Conservation (phyloP, 352 stramenopile species). For the Phytophthora gonapodyides region DNA sequence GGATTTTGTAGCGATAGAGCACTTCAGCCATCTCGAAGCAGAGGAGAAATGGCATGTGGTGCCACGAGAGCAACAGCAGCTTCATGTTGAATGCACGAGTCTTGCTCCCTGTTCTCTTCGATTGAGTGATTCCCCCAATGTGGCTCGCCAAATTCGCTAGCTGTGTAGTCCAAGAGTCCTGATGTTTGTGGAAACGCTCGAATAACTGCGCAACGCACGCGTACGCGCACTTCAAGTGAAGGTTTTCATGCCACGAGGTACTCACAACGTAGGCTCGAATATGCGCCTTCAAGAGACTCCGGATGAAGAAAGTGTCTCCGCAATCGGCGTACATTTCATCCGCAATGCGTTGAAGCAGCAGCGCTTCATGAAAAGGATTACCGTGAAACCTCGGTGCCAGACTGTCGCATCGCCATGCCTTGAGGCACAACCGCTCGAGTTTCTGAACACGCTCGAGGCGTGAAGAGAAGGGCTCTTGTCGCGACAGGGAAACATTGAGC, state of each 20-base stretch:
- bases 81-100: conserved; percentile 25
- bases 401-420: conserved; percentile 60
- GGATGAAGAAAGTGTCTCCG: conserved; percentile 59
- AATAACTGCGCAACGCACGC: conserved; percentile 38
- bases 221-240: conserved; percentile 46
- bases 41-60: conserved; percentile 59
- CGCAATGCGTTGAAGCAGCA: conserved; percentile 63
- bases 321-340: conserved; percentile 45
- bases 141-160: conserved; percentile 17
- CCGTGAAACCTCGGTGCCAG: conserved; percentile 39
- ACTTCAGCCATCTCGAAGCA: conserved; percentile 71
- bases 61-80: conserved; percentile 55
- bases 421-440: conserved; percentile 67
- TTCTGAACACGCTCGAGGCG: conserved; percentile 55
- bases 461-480: conserved; percentile 42
- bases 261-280: conserved; percentile 46
- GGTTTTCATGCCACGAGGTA: conserved; percentile 31
- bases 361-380: conserved; percentile 52
- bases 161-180: conserved; percentile 15
- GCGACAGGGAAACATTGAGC: conserved; percentile 36
- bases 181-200: conserved; percentile 37
- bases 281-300: conserved; percentile 55
- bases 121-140: conserved; percentile 4
- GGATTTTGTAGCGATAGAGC: conserved; percentile 46
- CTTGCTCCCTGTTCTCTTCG: conserved; percentile 1